A percentile compares a stretch with the other conserved stretches of the same genome.
Evolutionary conservation across 228 moss, liverwort and hornwort species (phyloP).

Genomic region (Sphagnum magellanicum): DNA sequence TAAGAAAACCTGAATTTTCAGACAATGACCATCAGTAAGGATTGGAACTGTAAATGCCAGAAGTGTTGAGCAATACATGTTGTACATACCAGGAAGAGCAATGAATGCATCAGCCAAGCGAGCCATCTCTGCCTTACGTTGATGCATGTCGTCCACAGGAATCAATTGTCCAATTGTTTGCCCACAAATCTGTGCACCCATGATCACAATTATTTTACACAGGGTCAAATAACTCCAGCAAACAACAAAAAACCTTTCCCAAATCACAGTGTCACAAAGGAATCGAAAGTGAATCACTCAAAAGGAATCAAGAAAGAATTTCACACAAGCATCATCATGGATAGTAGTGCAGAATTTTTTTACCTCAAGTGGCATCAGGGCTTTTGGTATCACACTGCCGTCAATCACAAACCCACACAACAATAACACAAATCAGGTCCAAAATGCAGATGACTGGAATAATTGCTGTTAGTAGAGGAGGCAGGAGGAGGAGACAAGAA

Average conservation of each 20-base stretch:
- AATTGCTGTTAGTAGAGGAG: constrained; percentile 27
- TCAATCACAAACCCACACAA: not conserved
- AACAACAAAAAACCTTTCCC: not conserved
- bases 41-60: not conserved
- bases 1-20: not conserved
- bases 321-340: not conserved
- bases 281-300: not conserved
- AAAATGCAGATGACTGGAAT: constrained; percentile 22
- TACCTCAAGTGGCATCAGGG: constrained; percentile 76
- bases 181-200: constrained; percentile 56
- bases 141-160: constrained; percentile 81
- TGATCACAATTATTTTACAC: too few species aligned
- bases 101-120: constrained; percentile 92
- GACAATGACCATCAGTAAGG: too few species aligned
- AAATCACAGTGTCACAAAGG: not conserved
- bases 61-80: not conserved
- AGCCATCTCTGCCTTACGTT: constrained; percentile 92
- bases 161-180: constrained; percentile 67
- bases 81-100: constrained; percentile 73
- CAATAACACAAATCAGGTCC: constrained; percentile 1
- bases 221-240: not conserved
- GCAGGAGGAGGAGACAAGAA: too few species aligned
- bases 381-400: constrained; percentile 79
- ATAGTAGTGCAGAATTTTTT: not conserved
- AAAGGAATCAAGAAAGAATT: too few species aligned